Base-by-base conservation (phyloP, 805 yeast genomes). In the Candida bentonensis region DNA sequence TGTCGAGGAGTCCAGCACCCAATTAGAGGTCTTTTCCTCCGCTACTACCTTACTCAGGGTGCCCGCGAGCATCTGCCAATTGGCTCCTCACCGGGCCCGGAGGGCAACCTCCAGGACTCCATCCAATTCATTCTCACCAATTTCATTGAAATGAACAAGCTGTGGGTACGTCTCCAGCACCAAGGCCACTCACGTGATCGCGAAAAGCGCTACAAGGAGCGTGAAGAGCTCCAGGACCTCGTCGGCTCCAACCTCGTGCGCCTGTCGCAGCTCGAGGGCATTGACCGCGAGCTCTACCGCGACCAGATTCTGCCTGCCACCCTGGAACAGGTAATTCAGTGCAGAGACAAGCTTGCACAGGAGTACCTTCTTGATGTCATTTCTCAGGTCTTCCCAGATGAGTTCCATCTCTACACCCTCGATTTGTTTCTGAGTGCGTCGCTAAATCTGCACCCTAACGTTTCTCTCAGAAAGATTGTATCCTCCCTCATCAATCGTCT, bases 1-100 rank as follows among this genome's bases (percentile, higher is more conserved):
- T 81, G 94, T 51, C 74, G 94, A 34, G 98, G 96, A 15, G 95
- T 89, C 2, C 98, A 92, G 62, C 89, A 86, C 56, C 98, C 98
- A 1, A 76, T 86, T 23, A 69, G 96, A 46, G 98, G 98, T 1
- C 66, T 92, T 49, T 92, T 92, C 59, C 65, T 92, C 54, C 69
- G 98, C 41, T 88, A 92, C 65, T 92, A 86, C 60, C 65, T 92
- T 30, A 78, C 87, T 3, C 97, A 89, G 59, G 68, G 88, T 52
- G 81, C 85, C 15, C 82, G 87, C 47, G 79, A 77, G 55, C 63
- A 74, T 49, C 61, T 80, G 46, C 82, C 83, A 2, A 44, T 48
- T 2, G 63, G 62, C 39, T 44, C 46, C 7, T 46, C 48, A 4
- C 53, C 50, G 22, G 51, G 53, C 13, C 57, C 58, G 7, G 57